Base-by-base conservation (phyloP, 345 rosid genomes). In the Microcos paniculata region DNA sequence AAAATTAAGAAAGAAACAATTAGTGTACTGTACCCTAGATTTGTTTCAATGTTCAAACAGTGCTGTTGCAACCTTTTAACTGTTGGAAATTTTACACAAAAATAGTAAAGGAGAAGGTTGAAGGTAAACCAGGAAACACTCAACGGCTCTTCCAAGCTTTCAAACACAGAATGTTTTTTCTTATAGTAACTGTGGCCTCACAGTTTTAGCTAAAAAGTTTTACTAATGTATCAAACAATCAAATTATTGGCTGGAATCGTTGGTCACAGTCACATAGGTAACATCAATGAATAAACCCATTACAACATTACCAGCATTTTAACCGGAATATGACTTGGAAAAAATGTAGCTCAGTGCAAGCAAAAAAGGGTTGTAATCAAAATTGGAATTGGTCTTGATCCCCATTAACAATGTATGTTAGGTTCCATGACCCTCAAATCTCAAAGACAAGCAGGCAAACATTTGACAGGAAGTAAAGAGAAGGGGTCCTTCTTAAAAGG, bases 361-460 rank as follows among this genome's bases (percentile, higher is more conserved):
- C 26, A 52, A 58, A 58, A 58, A 58, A 58, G 26, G 24, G 30
- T 31, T 49, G 53, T 48, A 51, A 76, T 80, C 56, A 76, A 57
- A 31, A 48, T 24, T 18, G 28, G 49, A 74, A 31, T 68, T 56
- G 78, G 74, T 63, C 59, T 68, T 43, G 76, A 40, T 66, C 59
- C 62, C 66, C 70, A 68, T 9, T 67, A 55, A 78, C 70, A 59
- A 65, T n/a, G 57, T 30, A 15, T 19, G 38, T 19, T 43, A 71
- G 79, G 48, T 75, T 55, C 71, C 66, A 68, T 75, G 76, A 76
- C 40, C 78, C 77, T 49, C 33, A 48, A 66, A 23, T 52, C 55
- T 61, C 46, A 66, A 66, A 70, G 59, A 74, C 26, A 74, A 38
- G 68, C 77, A 83, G 24, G 46, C 26, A 64, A 10, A 48, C 51